phyloP scores from a whole-genome alignment of 345 rosid genomes.

The Pistacia integerrima region DNA sequence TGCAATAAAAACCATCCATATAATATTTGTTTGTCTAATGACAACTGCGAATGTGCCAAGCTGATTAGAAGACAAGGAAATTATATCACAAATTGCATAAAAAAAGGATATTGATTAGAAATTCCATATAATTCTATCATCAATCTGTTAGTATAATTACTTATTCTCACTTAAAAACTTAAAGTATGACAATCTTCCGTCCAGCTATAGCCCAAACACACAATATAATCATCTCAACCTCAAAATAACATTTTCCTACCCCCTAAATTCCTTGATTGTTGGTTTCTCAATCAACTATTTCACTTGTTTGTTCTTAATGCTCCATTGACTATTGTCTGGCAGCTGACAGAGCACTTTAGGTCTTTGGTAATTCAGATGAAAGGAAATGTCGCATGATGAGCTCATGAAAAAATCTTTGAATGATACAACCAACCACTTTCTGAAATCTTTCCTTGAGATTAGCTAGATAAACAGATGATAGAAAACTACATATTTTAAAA shows the following conservation, averaged over 20 bases:
- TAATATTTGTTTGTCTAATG: conserved; percentile 78
- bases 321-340: neutral
- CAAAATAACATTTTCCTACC: neutral
- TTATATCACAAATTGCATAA: conserved; percentile 14
- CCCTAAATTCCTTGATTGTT: neutral
- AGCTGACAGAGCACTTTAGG: neutral
- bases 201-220: neutral
- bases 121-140: neutral
- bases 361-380: neutral
- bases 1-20: conserved; percentile 91
- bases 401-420: neutral
- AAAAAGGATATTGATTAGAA: neutral
- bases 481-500: neutral
- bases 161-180: neutral
- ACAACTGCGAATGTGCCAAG: conserved; percentile 70
- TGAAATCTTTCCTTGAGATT: neutral
- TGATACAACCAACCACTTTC: neutral
- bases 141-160: conserved; percentile 1
- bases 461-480: neutral
- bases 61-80: conserved; percentile 45
- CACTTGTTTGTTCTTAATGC: neutral
- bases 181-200: neutral
- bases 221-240: neutral
- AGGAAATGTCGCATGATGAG: neutral
- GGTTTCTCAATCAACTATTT: conserved; percentile 4